These are phyloP conservation scores for Lactuca sativa DNA, from an alignment of 129 eudicot genomes.

Conservation along the genomic window DNA sequence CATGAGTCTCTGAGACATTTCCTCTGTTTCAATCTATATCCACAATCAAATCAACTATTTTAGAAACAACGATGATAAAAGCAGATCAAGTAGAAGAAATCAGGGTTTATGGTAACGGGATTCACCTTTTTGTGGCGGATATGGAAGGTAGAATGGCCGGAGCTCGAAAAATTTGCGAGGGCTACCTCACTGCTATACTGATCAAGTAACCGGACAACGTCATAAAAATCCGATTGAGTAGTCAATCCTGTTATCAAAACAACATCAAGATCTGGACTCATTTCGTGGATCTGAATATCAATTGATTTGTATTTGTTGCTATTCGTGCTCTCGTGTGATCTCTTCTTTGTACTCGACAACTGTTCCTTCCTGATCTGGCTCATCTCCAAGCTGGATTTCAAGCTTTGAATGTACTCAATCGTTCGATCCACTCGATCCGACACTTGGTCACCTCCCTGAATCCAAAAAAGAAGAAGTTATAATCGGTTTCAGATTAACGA, in stretches of 20 bases:
- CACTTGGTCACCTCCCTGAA: slow-evolving; percentile 40
- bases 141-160: slow-evolving; percentile 47
- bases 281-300: slow-evolving; percentile 40
- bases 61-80: not conserved
- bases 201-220: slow-evolving; percentile 34
- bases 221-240: slow-evolving; percentile 28
- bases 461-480: not conserved
- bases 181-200: slow-evolving; percentile 44
- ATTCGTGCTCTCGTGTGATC: slow-evolving; percentile 14
- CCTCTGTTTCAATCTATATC: slow-evolving; percentile 24
- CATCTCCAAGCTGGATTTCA: slow-evolving; percentile 43
- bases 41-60: not conserved
- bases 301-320: slow-evolving; percentile 11
- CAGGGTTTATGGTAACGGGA: not conserved
- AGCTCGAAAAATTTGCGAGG: slow-evolving; percentile 39
- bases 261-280: slow-evolving; percentile 40
- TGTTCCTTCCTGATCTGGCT: slow-evolving; percentile 43
- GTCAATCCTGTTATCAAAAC: slow-evolving; percentile 42
- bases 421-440: slow-evolving; percentile 67
- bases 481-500: not conserved
- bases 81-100: not conserved
- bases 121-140: slow-evolving; percentile 43
- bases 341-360: slow-evolving; percentile 23
- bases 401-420: slow-evolving; percentile 52
- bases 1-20: slow-evolving; percentile 27